Evolutionary conservation across 1,139 yeast genomes (phyloP).

Genomic region (Kodamaea ohmeri): DNA sequence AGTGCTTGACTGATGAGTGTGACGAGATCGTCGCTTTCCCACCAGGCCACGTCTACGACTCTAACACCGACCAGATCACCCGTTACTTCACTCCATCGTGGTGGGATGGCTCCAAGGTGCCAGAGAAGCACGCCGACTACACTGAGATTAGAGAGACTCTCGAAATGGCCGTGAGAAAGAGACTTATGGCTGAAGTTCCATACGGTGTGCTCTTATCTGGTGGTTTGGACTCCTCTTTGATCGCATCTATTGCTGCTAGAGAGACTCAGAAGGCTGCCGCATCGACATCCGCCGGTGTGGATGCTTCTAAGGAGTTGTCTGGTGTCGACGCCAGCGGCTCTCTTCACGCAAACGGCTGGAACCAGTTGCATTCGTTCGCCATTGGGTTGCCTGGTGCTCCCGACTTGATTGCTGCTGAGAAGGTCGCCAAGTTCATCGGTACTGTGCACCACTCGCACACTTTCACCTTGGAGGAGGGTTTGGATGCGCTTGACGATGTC

Average conservation of each 20-base stretch:
- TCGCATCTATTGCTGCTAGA: slow-evolving; percentile 95
- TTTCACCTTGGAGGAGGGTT: slow-evolving; percentile 92
- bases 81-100: slow-evolving; percentile 90
- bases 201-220: slow-evolving; percentile 96
- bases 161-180: slow-evolving; percentile 95
- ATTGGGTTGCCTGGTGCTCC: slow-evolving; percentile 98
- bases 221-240: slow-evolving; percentile 93
- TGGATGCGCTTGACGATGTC: slow-evolving; percentile 92
- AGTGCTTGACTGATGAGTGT: slow-evolving; percentile 91
- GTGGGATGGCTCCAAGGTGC: slow-evolving; percentile 82
- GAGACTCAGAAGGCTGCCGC: slow-evolving; percentile 80
- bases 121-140: slow-evolving; percentile 72
- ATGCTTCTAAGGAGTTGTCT: slow-evolving; percentile 63
- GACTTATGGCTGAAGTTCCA: slow-evolving; percentile 99
- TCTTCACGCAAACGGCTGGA: slow-evolving; percentile 76
- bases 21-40: slow-evolving; percentile 93
- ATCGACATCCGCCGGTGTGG: slow-evolving; percentile 43
- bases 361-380: slow-evolving; percentile 86
- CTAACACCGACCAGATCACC: slow-evolving; percentile 77
- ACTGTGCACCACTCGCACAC: slow-evolving; percentile 97
- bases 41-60: slow-evolving; percentile 96
- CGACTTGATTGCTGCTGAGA: slow-evolving; percentile 92
- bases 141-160: slow-evolving; percentile 70
- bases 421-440: slow-evolving; percentile 93
- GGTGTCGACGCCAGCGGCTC: slow-evolving; percentile 91